These are phyloP conservation scores for Helotiales sp. DNA, from an alignment of 2,329 filamentous ascomycete species.

Conservation along the genomic window DNA sequence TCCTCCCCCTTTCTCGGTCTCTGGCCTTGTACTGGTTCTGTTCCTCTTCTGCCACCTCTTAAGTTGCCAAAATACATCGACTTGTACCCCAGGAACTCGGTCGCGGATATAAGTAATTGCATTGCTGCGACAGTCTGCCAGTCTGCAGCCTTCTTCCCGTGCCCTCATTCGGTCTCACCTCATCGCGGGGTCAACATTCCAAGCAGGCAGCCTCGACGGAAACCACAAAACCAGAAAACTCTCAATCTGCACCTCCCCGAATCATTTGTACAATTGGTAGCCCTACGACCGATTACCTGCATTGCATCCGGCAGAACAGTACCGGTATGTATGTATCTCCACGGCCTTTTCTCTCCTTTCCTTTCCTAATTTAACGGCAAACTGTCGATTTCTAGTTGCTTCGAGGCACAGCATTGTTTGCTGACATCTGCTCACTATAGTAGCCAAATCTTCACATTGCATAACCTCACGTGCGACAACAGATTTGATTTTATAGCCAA, in stretches of 20 bases:
- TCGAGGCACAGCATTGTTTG: conserved; percentile 12
- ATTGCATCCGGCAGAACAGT: conserved; percentile 2
- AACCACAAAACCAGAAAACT: conserved; percentile 3
- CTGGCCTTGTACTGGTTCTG: neutral
- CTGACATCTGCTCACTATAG: conserved; percentile 4
- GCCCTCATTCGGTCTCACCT: neutral
- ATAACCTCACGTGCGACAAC: conserved; percentile 26
- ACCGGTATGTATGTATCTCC: conserved; percentile 6
- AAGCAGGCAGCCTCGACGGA: conserved; percentile 18
- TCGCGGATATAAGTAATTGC: too few relatives aligned
- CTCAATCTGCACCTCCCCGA: conserved; percentile 8
- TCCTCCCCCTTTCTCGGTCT: neutral
- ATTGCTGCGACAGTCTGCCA: conserved; percentile 6
- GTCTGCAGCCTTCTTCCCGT: neutral
- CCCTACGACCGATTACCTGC: conserved; percentile 14
- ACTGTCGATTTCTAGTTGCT: conserved; percentile 2
- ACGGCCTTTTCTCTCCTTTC: neutral
- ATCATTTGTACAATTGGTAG: conserved; percentile 17
- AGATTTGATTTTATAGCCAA: conserved; percentile 13
- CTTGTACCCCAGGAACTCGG: neutral
- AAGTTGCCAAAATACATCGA: neutral
- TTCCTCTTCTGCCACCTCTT: neutral
- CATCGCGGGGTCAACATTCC: conserved; percentile 20
- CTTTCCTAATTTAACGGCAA: too few relatives aligned
- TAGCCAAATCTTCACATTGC: conserved; percentile 12